Conservation (phyloP, 2,329 filamentous ascomycete species). For the Gnomoniopsis sp. region DNA sequence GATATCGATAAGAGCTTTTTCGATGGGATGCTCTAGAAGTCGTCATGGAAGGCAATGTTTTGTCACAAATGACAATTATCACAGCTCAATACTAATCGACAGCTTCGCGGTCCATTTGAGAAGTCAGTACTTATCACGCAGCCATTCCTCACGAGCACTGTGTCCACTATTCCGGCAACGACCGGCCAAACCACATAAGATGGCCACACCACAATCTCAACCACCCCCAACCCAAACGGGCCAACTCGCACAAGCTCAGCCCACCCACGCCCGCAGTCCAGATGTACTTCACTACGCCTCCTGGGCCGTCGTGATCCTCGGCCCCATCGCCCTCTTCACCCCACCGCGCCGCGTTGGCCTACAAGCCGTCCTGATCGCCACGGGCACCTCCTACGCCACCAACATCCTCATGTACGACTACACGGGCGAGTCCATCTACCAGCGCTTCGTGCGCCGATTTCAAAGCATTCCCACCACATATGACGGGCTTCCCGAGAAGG, state of each 20-base stretch:
- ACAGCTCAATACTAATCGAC: background rate
- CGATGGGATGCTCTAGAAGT: background rate
- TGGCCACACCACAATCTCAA: slow-evolving; percentile 15
- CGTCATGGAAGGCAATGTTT: background rate
- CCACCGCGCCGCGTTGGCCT: slow-evolving; percentile 51
- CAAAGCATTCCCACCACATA: slow-evolving; percentile 40
- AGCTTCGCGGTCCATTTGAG: background rate
- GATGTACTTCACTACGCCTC: slow-evolving; percentile 43
- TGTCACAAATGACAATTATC: background rate
- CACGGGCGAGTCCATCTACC: slow-evolving; percentile 50
- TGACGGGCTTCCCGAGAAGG: slow-evolving; percentile 55
- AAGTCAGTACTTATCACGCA: too few relatives aligned
- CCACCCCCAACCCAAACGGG: background rate
- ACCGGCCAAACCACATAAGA: background rate
- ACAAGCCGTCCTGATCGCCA: slow-evolving; percentile 47
- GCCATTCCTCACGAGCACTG: background rate
- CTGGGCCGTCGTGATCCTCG: slow-evolving; percentile 44
- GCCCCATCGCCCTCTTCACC: slow-evolving; percentile 45
- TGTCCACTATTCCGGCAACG: background rate
- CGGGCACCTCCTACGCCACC: slow-evolving; percentile 48
- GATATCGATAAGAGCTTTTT: background rate
- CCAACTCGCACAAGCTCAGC: background rate
- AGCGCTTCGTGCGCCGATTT: slow-evolving; percentile 43
- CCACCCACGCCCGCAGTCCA: slow-evolving; percentile 23
- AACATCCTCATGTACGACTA: slow-evolving; percentile 56